Conservation (phyloP, 2,329 filamentous ascomycete genomes). For the Sarocladiaceae sp. region DNA sequence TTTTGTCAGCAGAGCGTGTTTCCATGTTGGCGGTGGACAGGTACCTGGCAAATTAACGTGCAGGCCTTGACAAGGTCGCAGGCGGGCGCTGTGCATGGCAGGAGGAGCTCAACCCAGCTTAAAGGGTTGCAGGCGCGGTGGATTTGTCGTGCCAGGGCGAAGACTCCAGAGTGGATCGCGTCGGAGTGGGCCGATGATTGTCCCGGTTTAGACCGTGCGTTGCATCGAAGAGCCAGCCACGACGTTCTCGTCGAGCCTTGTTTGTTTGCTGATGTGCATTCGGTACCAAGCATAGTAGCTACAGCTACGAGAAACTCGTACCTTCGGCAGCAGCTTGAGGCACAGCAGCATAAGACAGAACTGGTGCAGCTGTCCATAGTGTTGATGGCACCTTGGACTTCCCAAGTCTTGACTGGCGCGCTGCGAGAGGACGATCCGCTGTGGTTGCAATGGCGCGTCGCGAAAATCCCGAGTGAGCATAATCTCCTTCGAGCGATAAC, state of each 20-base stretch:
- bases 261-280: neutral
- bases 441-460: constrained; percentile 5
- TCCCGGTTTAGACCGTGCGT: constrained; percentile 3
- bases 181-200: constrained; percentile 9
- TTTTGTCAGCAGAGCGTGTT: too few relatives aligned
- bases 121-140: neutral
- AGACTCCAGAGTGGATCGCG: neutral
- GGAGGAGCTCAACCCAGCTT: too few relatives aligned
- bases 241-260: neutral
- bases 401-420: neutral
- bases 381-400: too few relatives aligned
- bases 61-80: neutral
- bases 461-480: neutral
- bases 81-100: neutral
- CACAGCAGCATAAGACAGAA: neutral
- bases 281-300: neutral
- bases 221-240: neutral
- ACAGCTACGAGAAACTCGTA: neutral
- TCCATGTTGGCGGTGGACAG: too few relatives aligned
- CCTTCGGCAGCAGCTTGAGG: neutral
- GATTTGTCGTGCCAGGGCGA: neutral
- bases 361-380: too few relatives aligned
- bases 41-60: too few relatives aligned
- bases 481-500: neutral
- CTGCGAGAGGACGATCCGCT: neutral